Percentiles rank a stretch among this genome's conserved stretches.
These are phyloP conservation scores for Clarireedia monteithiana DNA, from an alignment of 2,329 filamentous ascomycete genomes.

Conservation along the genomic window DNA sequence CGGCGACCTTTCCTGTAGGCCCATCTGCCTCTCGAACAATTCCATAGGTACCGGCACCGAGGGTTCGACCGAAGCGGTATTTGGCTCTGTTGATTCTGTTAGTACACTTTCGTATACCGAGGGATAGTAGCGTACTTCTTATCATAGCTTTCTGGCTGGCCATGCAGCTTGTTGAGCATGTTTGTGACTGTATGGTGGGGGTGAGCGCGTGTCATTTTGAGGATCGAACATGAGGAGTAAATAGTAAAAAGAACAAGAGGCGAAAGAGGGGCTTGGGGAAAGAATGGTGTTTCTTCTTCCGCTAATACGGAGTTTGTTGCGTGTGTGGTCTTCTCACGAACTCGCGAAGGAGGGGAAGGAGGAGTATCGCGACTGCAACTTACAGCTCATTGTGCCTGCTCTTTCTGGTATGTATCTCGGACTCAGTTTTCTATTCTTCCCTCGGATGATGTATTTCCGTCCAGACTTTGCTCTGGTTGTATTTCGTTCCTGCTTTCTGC, in stretches of 20 bases:
- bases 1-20: constrained; percentile 75
- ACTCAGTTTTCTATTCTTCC: constrained; percentile 9
- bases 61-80: constrained; percentile 86
- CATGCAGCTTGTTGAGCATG: constrained; percentile 93
- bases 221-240: background rate
- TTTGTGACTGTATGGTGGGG: constrained; percentile 54
- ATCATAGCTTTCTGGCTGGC: constrained; percentile 96
- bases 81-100: constrained; percentile 50
- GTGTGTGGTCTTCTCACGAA: background rate
- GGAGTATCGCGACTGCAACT: constrained; percentile 15
- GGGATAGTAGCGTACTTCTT: constrained; percentile 63
- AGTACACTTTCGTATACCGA: constrained; percentile 8
- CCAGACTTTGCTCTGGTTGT: background rate
- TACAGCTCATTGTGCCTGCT: constrained; percentile 29
- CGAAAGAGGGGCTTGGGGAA: background rate
- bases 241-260: background rate
- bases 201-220: constrained; percentile 7
- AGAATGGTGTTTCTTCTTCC: background rate
- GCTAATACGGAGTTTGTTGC: background rate
- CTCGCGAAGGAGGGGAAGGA: background rate
- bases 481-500: background rate
- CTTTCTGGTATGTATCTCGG: constrained; percentile 1
- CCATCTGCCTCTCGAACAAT: constrained; percentile 94
- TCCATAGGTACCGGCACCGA: constrained; percentile 95
- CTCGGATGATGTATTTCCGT: background rate